Evolutionary conservation across 441 rosid species (phyloP), one percentile per base, ranked within the genome.

Genomic region (Populus hybrid): DNA sequence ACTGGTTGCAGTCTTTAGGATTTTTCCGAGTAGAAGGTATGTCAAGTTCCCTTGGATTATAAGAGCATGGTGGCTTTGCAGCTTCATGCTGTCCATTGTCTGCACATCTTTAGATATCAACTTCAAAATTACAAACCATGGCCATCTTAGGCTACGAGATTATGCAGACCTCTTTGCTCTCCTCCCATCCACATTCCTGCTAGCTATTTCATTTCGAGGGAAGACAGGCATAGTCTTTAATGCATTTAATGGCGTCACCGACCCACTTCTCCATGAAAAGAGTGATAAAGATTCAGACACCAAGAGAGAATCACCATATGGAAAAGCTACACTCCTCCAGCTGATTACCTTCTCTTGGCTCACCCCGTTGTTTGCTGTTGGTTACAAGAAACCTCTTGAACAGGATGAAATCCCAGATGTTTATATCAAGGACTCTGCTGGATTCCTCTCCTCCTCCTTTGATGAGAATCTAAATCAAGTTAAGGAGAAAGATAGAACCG

Each of bases 321-420:
- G 94, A 36, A 90, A 87, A 36, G 94, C 99, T 40, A 90, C 88
- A 29, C 83, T 95, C 80, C 81, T 85, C 79, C 98, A 95, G 84
- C 91, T 91, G 45, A 76, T 96, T 66, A 91, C 97, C 64, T 96
- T 96, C 83, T 93, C 98, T 53, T 96, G 99, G 99, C 92, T 96
- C 69, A 94, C 88, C 72, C 93, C 97, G 4, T 77, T 94, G 78
- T 94, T 96, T 82, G 85, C 92, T 21, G 80, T 84, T 9, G 99
- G 99, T 24, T 72, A 85, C 81, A 94, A 90, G 88, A 93, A 87
- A 82, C 88, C 98, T 65, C 93, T 96, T 3, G 93, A 83, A 14
- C 88, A 86, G 79, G 89, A 91, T 18, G 97, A 96, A 26, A 85
- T 94, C 69, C 99, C 99, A 0, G 88, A 92, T 66, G 84, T 95